A percentile compares a stretch with the other conserved stretches of the same genome.
Conservation (phyloP, 805 yeast genomes). For the Komagataella pseudopastoris region DNA sequence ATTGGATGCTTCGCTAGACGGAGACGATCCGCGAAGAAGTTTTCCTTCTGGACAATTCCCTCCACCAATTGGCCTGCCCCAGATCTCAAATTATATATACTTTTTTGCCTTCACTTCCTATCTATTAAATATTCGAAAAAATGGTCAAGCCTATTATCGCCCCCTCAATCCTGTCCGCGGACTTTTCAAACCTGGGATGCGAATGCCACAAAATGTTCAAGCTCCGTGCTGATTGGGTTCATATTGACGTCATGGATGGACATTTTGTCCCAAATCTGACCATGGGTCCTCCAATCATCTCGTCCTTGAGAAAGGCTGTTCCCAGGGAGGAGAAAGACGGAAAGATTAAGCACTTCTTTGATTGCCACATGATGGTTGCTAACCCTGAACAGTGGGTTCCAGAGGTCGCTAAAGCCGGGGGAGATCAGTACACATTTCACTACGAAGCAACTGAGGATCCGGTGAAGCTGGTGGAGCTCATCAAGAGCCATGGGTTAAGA, state of each 20-base stretch:
- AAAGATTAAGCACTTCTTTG: constrained; percentile 44
- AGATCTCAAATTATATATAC: not conserved
- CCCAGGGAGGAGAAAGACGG: constrained; percentile 45
- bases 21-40: not conserved
- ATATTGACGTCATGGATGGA: constrained; percentile 97
- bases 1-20: not conserved
- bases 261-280: constrained; percentile 96
- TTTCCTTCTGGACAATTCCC: not conserved
- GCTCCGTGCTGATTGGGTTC: constrained; percentile 91
- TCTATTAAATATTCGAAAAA: not conserved
- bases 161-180: constrained; percentile 88
- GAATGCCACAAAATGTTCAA: constrained; percentile 74
- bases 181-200: constrained; percentile 79
- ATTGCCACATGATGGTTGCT: constrained; percentile 98
- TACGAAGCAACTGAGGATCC: constrained; percentile 85
- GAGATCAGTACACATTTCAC: constrained; percentile 93
- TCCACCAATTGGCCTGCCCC: not conserved
- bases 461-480: constrained; percentile 53
- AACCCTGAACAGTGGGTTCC: constrained; percentile 89
- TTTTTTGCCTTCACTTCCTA: not conserved
- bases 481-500: constrained; percentile 71
- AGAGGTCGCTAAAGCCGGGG: constrained; percentile 87
- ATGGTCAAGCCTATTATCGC: constrained; percentile 73
- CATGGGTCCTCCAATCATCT: constrained; percentile 82
- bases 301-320: constrained; percentile 60